Evolutionary conservation across 331 rosid species (phyloP), one percentile per base, ranked within the genome.

Genomic region (Spiraea crenata): DNA sequence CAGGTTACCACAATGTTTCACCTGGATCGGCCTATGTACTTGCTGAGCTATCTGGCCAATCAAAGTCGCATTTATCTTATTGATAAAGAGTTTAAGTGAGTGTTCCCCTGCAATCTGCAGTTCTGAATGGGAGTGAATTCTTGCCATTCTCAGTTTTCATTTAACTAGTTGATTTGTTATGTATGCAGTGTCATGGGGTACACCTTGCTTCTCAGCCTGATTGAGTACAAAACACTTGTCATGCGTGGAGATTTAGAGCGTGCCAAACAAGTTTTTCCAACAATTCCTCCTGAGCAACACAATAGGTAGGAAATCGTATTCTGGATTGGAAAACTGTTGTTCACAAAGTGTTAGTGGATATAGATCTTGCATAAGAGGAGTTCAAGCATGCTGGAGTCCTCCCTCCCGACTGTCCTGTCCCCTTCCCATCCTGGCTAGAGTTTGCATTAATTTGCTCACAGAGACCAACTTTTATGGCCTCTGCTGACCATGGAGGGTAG

Each of bases 1-100:
- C 80, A 83, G 87, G 87, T 83, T 35, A 83, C 87, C 57, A 83
- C 87, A 31, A 76, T 83, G 87, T 83, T 73, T 71, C 87, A 83
- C 71, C 73, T 83, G 65, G 87, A 83, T 71, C 82, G 87, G 31
- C 87, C 87, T 46, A 83, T 83, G 87, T 83, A 83, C 79, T 80
- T 83, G 76, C 71, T 83, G 65, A 84, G 87, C 7, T 83, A 80
- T 74, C 80, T 83, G 49, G 82, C 84, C 59, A 77, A 61, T 72
- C 87, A 83, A 65, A 83, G 84, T 67, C 84, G 84, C 52, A 78
- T 83, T 9, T 83, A 76, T 80, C 84, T 83, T 8, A 77, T 83
- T 54, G 87, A 83, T 79, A 83, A 83, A 80, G 84, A 74, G 78
- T 83, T 83, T 74, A 83, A 83, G 87, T 83, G 70, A 78, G 82